A percentile compares a stretch with the other conserved stretches of the same genome.
Conservation (phyloP, 192 early-diverging fungal species). For the Kickxella alabastrina region DNA sequence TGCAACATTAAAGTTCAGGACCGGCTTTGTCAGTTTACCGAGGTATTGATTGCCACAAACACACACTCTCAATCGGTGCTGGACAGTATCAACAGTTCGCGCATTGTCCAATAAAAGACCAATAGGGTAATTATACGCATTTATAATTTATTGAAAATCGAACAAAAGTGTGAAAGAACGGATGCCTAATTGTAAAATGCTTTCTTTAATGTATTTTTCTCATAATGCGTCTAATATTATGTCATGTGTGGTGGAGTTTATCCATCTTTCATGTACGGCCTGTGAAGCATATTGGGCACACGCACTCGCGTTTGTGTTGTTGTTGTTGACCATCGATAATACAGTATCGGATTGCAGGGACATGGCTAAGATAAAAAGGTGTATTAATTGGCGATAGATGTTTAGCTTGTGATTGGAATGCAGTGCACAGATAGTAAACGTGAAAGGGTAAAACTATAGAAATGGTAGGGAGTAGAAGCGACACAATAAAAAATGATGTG, state of each 20-base stretch:
- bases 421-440: too few relatives aligned
- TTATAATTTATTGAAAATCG: not conserved
- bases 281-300: not conserved
- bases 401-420: too few relatives aligned
- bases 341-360: too few relatives aligned
- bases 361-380: too few relatives aligned
- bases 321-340: too few relatives aligned
- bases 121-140: too few relatives aligned
- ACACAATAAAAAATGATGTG: not conserved
- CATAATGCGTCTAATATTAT: not conserved
- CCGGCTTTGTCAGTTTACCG: conserved; percentile 35
- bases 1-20: conserved; percentile 19
- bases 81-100: conserved; percentile 28
- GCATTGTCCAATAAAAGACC: too few relatives aligned
- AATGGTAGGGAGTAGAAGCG: too few relatives aligned
- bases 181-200: not conserved
- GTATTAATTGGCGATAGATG: too few relatives aligned
- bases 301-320: too few relatives aligned
- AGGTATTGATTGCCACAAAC: conserved; percentile 37
- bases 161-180: too few relatives aligned
- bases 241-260: not conserved
- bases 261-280: not conserved
- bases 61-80: conserved; percentile 31
- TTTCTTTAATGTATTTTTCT: not conserved
- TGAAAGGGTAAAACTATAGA: too few relatives aligned